A percentile compares a stretch with the other conserved stretches of the same genome.
phyloP scores from a whole-genome alignment of 805 yeast species.

The Wickerhamomyces silvicola region DNA sequence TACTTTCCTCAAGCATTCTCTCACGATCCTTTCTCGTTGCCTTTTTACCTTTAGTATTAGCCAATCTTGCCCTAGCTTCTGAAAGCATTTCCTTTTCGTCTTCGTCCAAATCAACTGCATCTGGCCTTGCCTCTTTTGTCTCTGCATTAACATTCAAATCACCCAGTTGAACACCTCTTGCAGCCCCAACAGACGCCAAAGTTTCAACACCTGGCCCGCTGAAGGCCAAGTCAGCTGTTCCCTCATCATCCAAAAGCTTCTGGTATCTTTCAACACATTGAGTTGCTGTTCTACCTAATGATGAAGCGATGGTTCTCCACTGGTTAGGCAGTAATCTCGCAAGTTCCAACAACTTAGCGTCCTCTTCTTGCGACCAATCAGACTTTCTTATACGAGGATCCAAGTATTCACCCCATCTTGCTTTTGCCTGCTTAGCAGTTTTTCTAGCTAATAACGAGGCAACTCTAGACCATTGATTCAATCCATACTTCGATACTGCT shows the following conservation, averaged over 20 bases:
- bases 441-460: slow-evolving; percentile 80
- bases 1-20: slow-evolving; percentile 71
- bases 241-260: slow-evolving; percentile 47
- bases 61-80: slow-evolving; percentile 90
- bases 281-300: slow-evolving; percentile 78
- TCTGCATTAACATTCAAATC: slow-evolving; percentile 70
- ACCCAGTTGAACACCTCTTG: slow-evolving; percentile 34
- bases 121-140: slow-evolving; percentile 75
- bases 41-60: slow-evolving; percentile 91
- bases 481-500: slow-evolving; percentile 88
- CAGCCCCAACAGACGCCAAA: slow-evolving; percentile 29
- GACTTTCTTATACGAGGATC: slow-evolving; percentile 61
- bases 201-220: slow-evolving; percentile 51
- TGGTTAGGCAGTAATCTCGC: slow-evolving; percentile 80
- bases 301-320: slow-evolving; percentile 86
- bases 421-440: slow-evolving; percentile 86
- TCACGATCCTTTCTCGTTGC: slow-evolving; percentile 89
- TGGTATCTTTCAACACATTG: slow-evolving; percentile 85
- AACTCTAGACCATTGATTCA: slow-evolving; percentile 91
- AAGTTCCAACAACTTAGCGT: slow-evolving; percentile 57
- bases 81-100: slow-evolving; percentile 88
- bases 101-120: slow-evolving; percentile 71
- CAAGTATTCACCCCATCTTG: slow-evolving; percentile 87
- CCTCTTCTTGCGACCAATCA: slow-evolving; percentile 75
- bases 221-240: slow-evolving; percentile 29